Evolutionary conservation across 306 rosid genomes (phyloP).

Genomic region (Vicia faba): DNA sequence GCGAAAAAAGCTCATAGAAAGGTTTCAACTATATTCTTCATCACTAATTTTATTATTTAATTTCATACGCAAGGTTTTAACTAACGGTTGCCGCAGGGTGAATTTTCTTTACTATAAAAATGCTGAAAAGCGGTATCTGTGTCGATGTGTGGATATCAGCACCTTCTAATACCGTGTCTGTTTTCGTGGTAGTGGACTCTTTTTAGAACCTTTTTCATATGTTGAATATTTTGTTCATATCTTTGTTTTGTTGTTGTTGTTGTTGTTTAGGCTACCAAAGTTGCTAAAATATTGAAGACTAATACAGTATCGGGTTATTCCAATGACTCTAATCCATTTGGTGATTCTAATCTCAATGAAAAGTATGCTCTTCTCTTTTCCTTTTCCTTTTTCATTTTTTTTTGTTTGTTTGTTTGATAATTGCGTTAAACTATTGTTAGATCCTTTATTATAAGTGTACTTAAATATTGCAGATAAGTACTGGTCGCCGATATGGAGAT

Average conservation of each 20-base stretch:
- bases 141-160: too few species aligned
- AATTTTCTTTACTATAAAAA: too few species aligned
- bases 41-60: neutral
- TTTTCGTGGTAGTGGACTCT: too few species aligned
- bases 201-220: neutral
- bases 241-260: slow-evolving; percentile 2
- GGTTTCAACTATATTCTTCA: slow-evolving; percentile 40
- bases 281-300: slow-evolving; percentile 71
- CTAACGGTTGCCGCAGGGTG: too few species aligned
- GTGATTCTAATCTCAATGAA: slow-evolving; percentile 93
- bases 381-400: slow-evolving; percentile 18
- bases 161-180: too few species aligned
- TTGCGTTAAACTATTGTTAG: slow-evolving; percentile 7
- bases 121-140: too few species aligned
- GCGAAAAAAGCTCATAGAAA: slow-evolving; percentile 81
- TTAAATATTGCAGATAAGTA: slow-evolving; percentile 10
- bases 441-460: slow-evolving; percentile 3
- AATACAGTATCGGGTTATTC: slow-evolving; percentile 80
- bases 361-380: slow-evolving; percentile 48
- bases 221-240: neutral
- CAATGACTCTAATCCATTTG: slow-evolving; percentile 91
- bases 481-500: slow-evolving; percentile 1
- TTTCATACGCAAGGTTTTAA: neutral
- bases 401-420: neutral
- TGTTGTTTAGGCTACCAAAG: slow-evolving; percentile 56